These are phyloP conservation scores for Pisolithus tinctorius DNA, from an alignment of 768 basidiomycete genomes.

Conservation along the genomic window DNA sequence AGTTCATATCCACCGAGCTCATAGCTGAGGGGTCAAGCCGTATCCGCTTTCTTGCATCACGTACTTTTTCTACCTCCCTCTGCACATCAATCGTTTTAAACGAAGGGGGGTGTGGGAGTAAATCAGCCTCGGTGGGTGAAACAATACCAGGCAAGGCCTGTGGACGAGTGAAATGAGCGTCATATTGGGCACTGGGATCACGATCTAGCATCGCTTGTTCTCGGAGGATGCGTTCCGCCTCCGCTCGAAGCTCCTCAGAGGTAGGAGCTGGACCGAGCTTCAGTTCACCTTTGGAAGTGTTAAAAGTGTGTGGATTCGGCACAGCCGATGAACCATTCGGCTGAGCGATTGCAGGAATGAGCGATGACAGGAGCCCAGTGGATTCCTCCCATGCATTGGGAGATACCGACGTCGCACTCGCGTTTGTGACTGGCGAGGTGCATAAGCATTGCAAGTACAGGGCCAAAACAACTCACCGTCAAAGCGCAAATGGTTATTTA, in stretches of 20 bases:
- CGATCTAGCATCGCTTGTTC: conserved; percentile 77
- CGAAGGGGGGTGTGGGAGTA: conserved; percentile 72
- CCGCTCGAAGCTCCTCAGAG: conserved; percentile 70
- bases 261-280: conserved; percentile 83
- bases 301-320: conserved; percentile 67
- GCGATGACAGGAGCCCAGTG: conserved; percentile 74
- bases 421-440: conserved; percentile 52
- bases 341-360: conserved; percentile 59
- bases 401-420: conserved; percentile 58
- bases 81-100: conserved; percentile 87
- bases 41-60: conserved; percentile 90
- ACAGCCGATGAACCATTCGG: conserved; percentile 33
- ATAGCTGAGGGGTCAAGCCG: conserved; percentile 73
- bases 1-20: conserved; percentile 48
- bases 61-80: conserved; percentile 82
- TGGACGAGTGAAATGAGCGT: conserved; percentile 49
- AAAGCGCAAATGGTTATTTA: conserved; percentile 89
- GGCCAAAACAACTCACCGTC: conserved; percentile 52
- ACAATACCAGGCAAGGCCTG: conserved; percentile 46
- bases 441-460: conserved; percentile 12
- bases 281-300: conserved; percentile 65
- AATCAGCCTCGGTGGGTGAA: conserved; percentile 62
- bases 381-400: conserved; percentile 76
- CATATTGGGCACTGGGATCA: conserved; percentile 61
- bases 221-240: conserved; percentile 71